Evolutionary conservation across 305 asterid species (phyloP).

Genomic region (Solanum hybrid): DNA sequence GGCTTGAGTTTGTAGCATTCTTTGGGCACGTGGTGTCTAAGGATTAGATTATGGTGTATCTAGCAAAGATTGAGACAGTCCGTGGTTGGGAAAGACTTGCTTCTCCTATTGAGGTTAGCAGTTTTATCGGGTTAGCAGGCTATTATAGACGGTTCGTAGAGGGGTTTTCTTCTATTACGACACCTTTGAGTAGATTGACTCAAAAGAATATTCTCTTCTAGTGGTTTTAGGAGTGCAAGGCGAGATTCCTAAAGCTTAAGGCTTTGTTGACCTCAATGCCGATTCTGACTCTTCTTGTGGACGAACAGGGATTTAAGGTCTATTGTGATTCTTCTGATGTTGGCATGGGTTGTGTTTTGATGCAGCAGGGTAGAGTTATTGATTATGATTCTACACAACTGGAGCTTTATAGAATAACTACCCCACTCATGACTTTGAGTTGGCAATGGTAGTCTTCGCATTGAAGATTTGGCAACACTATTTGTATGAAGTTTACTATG

Average conservation of each 20-base stretch:
- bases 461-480: not conserved
- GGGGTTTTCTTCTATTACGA: not conserved
- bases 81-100: not conserved
- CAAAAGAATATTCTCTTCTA: not conserved
- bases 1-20: not conserved
- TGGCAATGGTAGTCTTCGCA: too few relatives aligned
- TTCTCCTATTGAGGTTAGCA: not conserved
- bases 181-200: not conserved
- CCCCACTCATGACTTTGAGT: not conserved
- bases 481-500: not conserved
- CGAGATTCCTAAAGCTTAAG: not conserved
- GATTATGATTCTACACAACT: not conserved
- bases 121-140: not conserved
- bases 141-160: not conserved
- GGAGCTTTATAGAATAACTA: not conserved
- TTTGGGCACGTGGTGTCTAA: not conserved
- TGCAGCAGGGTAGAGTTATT: not conserved
- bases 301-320: not conserved
- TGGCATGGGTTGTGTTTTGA: not conserved
- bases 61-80: too few relatives aligned
- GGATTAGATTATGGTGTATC: not conserved
- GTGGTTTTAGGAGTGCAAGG: not conserved
- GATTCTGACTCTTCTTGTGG: not conserved
- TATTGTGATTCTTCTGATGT: not conserved
- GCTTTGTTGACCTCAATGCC: not conserved